These are phyloP conservation scores for Tylopilus plumbeoviolaceoides DNA, from an alignment of 768 basidiomycete genomes.

Conservation along the genomic window DNA sequence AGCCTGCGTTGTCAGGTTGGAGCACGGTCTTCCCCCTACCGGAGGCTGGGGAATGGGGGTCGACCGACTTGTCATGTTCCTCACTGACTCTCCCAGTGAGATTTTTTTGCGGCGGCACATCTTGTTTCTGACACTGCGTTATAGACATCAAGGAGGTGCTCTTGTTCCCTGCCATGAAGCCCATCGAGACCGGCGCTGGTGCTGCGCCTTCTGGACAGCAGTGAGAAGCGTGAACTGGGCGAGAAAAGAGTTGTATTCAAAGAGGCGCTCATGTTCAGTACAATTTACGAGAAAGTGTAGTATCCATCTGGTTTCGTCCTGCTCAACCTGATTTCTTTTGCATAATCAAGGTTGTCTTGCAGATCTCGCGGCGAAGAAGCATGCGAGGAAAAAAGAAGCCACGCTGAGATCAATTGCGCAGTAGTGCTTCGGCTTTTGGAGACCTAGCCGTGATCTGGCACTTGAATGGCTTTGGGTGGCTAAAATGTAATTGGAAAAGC, in stretches of 20 bases:
- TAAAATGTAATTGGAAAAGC: background rate
- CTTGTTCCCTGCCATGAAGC: slow-evolving; percentile 97
- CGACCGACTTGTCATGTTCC: slow-evolving; percentile 97
- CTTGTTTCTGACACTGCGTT: slow-evolving; percentile 2
- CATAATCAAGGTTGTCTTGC: background rate
- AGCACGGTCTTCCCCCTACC: slow-evolving; percentile 96
- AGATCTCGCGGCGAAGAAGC: background rate
- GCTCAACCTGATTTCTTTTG: background rate
- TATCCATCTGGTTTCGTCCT: background rate
- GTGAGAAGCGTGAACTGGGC: slow-evolving; percentile 8
- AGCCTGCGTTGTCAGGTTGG: slow-evolving; percentile 52
- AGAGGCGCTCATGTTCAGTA: background rate
- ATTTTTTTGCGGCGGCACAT: background rate
- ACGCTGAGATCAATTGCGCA: background rate
- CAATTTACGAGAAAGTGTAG: background rate
- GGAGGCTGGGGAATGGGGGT: slow-evolving; percentile 98
- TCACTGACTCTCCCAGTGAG: slow-evolving; percentile 92
- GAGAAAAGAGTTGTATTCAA: slow-evolving; percentile 27
- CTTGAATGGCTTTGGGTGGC: slow-evolving; percentile 52
- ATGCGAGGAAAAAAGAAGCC: background rate
- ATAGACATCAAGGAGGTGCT: slow-evolving; percentile 95
- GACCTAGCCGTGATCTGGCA: slow-evolving; percentile 54
- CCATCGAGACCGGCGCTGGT: slow-evolving; percentile 49
- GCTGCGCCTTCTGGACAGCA: slow-evolving; percentile 26
- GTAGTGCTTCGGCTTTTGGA: slow-evolving; percentile 31